Conservation (phyloP, 345 rosid genomes). For the Salix udensis region DNA sequence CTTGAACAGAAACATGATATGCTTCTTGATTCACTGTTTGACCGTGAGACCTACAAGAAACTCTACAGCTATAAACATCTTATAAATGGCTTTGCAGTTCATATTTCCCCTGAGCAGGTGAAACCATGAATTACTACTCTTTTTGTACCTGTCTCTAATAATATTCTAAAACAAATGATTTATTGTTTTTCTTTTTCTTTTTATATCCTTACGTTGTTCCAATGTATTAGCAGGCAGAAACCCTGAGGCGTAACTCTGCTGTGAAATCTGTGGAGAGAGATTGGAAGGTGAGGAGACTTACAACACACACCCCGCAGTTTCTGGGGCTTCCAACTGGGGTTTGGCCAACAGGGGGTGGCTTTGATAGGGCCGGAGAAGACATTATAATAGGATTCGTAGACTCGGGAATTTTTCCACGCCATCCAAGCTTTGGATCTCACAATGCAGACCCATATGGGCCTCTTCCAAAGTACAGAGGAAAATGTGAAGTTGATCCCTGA, state of each 20-base stretch:
- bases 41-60: constrained; percentile 70
- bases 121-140: constrained; percentile 17
- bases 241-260: constrained; percentile 63
- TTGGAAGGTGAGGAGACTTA: constrained; percentile 93
- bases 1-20: constrained; percentile 89
- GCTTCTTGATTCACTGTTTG: constrained; percentile 81
- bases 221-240: constrained; percentile 82
- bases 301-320: constrained; percentile 96
- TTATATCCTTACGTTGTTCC: constrained; percentile 42
- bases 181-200: constrained; percentile 8
- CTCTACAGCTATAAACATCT: constrained; percentile 95
- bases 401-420: constrained; percentile 89
- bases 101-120: constrained; percentile 88
- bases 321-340: constrained; percentile 97
- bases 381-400: constrained; percentile 93
- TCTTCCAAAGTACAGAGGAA: constrained; percentile 81
- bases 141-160: background rate
- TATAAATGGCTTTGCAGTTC: constrained; percentile 91
- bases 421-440: constrained; percentile 82
- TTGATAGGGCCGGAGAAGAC: constrained; percentile 88
- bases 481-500: constrained; percentile 86
- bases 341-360: constrained; percentile 99
- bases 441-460: constrained; percentile 72
- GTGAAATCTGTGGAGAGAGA: constrained; percentile 89
- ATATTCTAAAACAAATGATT: background rate